These are phyloP conservation scores for Russula earlei DNA, from an alignment of 768 basidiomycete species.

Conservation along the genomic window DNA sequence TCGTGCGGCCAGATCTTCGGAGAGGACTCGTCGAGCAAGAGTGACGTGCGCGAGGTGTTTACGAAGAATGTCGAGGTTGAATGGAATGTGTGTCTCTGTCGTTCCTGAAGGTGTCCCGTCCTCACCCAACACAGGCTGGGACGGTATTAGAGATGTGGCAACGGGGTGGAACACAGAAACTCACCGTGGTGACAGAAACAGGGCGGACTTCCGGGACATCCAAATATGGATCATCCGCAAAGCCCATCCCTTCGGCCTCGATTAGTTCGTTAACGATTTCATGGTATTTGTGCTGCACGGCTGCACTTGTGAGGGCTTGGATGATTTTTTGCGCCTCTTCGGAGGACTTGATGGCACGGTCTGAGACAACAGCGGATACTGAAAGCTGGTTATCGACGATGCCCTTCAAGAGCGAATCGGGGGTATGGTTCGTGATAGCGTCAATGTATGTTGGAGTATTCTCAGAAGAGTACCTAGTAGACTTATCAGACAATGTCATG, in stretches of 20 bases:
- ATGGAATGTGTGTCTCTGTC: slow-evolving; percentile 40
- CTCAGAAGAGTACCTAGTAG: slow-evolving; percentile 33
- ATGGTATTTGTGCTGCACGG: slow-evolving; percentile 44
- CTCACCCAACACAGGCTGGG: slow-evolving; percentile 7
- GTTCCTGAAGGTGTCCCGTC: slow-evolving; percentile 21
- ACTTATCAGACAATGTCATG: slow-evolving; percentile 14
- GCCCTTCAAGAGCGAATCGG: slow-evolving; percentile 22
- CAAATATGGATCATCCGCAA: slow-evolving; percentile 34
- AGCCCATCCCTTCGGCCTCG: slow-evolving; percentile 40
- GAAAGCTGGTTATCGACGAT: slow-evolving; percentile 43
- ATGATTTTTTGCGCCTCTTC: slow-evolving; percentile 49
- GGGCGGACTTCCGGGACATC: slow-evolving; percentile 54
- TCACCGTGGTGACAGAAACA: slow-evolving; percentile 40
- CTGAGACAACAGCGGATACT: slow-evolving; percentile 43
- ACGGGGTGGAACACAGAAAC: not conserved
- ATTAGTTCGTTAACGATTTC: slow-evolving; percentile 48
- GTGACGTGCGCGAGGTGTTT: slow-evolving; percentile 55
- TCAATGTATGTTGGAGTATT: slow-evolving; percentile 3
- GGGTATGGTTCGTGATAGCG: slow-evolving; percentile 19
- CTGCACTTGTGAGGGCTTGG: slow-evolving; percentile 46
- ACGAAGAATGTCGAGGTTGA: slow-evolving; percentile 66
- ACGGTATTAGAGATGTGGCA: not conserved
- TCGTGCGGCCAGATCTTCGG: slow-evolving; percentile 59
- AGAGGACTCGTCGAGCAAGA: slow-evolving; percentile 52
- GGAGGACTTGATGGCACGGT: slow-evolving; percentile 44